Base-by-base conservation (phyloP, 768 basidiomycete species). In the Kwoniella dendrophila region DNA sequence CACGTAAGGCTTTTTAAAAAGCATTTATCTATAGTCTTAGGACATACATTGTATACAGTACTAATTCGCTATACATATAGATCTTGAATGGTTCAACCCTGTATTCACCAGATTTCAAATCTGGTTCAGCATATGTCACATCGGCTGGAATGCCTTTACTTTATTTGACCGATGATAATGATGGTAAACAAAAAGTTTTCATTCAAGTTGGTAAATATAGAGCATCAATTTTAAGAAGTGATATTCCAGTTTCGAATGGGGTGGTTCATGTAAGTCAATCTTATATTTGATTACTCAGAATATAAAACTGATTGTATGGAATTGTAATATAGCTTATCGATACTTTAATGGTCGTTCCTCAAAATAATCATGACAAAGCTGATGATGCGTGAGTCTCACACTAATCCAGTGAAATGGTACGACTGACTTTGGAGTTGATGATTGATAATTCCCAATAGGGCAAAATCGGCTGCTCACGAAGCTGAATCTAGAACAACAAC, bases 201-300 rank as follows among this genome's bases (percentile, higher is more conserved):
- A 57, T 69, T 26, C 41, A 32, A 1, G 65, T 68, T 3, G 71
- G 71, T 29, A 49, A 44, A 14, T 72, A 64, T 44, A 8, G 66
- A 26, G 56, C 59, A 14, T 33, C 54, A 10, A 63, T 69, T 33
- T 22, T 72, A 2, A 29, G 71, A 24, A 58, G 48, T 22, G 68
- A 72, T 49, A 65, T 72, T 7, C 59, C 63, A 0, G 47, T 60
- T 5, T 56, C 66, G n/a, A 71, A 71, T 55, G 70, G 70, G 6
- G 67, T 71, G 2, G 57, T 71, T 1, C 66, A 68, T 60, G 70
- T 71, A 48, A 57, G 63, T 57, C 54, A 41, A 16, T 33, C n/a
- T 52, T 16, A 52, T 26, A 14, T 24, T 8, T 3, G 29, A 22
- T 45, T n/a, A n/a, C 41, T 22, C 44, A 41, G 16, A 20, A 44